Conservation (phyloP, 352 stramenopile genomes). For the Phytophthora idaei region DNA sequence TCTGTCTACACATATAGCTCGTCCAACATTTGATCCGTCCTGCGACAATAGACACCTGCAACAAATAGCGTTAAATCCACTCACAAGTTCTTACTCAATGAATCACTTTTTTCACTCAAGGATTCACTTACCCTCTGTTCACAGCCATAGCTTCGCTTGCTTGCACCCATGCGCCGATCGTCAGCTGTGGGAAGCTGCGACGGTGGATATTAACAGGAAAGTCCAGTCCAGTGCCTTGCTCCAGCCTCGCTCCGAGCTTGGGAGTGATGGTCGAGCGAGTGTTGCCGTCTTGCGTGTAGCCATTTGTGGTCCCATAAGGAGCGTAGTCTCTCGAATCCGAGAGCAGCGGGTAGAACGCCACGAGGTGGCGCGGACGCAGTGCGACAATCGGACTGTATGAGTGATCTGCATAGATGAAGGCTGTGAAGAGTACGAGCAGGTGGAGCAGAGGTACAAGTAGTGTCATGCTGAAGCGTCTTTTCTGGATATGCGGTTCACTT, state of each 20-base stretch:
- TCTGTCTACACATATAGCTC: constrained; percentile 43
- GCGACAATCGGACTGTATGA: constrained; percentile 32
- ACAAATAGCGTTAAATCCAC: constrained; percentile 5
- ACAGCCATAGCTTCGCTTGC: constrained; percentile 20
- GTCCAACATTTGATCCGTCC: constrained; percentile 40
- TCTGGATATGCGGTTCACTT: constrained; percentile 1
- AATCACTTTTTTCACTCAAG: neutral
- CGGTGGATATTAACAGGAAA: constrained; percentile 41
- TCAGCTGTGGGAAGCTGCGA: constrained; percentile 32
- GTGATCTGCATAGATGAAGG: neutral
- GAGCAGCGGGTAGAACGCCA: constrained; percentile 56
- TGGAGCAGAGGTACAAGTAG: constrained; percentile 17
- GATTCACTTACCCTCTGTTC: constrained; percentile 22
- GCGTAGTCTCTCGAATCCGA: constrained; percentile 46
- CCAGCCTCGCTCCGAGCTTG: constrained; percentile 30
- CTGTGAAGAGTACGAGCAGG: neutral
- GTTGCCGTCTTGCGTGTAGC: constrained; percentile 49
- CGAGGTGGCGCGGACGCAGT: constrained; percentile 43
- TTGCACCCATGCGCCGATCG: constrained; percentile 52
- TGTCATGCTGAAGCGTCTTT: constrained; percentile 10
- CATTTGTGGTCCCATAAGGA: constrained; percentile 32
- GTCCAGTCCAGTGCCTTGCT: constrained; percentile 38
- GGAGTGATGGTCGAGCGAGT: constrained; percentile 2
- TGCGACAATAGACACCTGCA: constrained; percentile 58
- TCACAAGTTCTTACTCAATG: constrained; percentile 7